Conservation (phyloP, 768 basidiomycete genomes). For the Lactifluus pinguis region DNA sequence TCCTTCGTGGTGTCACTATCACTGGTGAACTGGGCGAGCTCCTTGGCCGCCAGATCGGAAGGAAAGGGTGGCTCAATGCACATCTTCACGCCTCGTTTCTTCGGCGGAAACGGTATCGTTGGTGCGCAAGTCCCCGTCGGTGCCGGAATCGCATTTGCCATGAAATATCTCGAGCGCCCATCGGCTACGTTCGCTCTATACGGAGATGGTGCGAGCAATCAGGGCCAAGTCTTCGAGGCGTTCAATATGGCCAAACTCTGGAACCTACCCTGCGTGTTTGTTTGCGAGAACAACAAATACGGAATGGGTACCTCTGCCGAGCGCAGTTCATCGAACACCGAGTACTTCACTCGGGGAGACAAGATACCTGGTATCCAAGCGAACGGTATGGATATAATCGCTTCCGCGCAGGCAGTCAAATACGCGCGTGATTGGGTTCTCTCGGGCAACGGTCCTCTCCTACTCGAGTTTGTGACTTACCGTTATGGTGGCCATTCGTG, state of each 20-base stretch:
- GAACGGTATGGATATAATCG: constrained; percentile 98
- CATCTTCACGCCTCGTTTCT: constrained; percentile 97
- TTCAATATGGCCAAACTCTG: constrained; percentile 99
- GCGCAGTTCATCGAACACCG: constrained; percentile 86
- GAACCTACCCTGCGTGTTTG: constrained; percentile 89
- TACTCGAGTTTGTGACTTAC: constrained; percentile 96
- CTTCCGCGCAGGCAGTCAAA: constrained; percentile 72
- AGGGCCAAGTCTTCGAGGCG: constrained; percentile 97
- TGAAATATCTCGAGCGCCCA: constrained; percentile 72
- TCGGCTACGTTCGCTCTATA: constrained; percentile 89
- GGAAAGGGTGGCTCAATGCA: constrained; percentile 99
- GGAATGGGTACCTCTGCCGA: constrained; percentile 98
- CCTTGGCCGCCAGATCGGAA: constrained; percentile 78
- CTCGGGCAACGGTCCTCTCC: constrained; percentile 78
- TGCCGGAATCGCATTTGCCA: constrained; percentile 89
- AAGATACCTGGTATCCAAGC: constrained; percentile 96
- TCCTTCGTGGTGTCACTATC: constrained; percentile 87
- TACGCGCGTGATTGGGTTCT: constrained; percentile 85
- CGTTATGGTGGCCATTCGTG: constrained; percentile 97
- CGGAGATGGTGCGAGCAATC: constrained; percentile 96
- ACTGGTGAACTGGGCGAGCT: constrained; percentile 88
- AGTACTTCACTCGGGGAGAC: constrained; percentile 95
- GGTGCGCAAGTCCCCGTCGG: constrained; percentile 97
- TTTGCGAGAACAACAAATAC: constrained; percentile 99
- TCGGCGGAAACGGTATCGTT: constrained; percentile 98